Conservation (phyloP, 768 basidiomycete genomes). For the Tylopilus rubrobrunneus region DNA sequence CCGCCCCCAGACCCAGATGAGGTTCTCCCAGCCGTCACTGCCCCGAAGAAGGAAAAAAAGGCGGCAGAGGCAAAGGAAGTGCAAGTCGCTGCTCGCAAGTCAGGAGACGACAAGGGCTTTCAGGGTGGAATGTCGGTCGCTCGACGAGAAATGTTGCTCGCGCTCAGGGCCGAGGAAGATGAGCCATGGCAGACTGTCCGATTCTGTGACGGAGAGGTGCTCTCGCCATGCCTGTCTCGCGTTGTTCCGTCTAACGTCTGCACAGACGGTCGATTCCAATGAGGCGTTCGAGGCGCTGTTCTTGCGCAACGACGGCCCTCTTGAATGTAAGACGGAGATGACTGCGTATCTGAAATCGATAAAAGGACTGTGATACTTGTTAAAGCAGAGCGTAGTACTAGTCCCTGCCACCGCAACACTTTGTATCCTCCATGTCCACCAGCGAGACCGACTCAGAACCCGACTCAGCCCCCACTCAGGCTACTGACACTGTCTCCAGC, state of each 20-base stretch:
- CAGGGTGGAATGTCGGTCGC: constrained; percentile 67
- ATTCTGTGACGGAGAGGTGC: constrained; percentile 63
- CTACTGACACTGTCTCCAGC: constrained; percentile 12
- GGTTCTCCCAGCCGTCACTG: constrained; percentile 38
- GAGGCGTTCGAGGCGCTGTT: constrained; percentile 59
- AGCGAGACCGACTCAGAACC: constrained; percentile 62
- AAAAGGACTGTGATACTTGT: constrained; percentile 41
- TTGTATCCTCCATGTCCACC: constrained; percentile 26
- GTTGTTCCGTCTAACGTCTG: constrained; percentile 9
- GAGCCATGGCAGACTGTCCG: constrained; percentile 70
- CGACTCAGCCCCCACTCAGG: constrained; percentile 25
- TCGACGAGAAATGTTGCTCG: constrained; percentile 71
- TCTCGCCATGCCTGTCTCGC: constrained; percentile 16
- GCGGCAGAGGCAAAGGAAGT: constrained; percentile 66
- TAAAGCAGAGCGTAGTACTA: not conserved
- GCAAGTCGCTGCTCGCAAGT: constrained; percentile 69
- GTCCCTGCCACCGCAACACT: not conserved
- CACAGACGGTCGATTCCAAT: constrained; percentile 55
- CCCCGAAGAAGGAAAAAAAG: constrained; percentile 56
- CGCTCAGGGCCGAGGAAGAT: constrained; percentile 74
- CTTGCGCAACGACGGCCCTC: constrained; percentile 47
- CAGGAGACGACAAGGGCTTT: constrained; percentile 56
- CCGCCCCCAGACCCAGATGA: constrained; percentile 82
- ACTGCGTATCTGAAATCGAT: constrained; percentile 57
- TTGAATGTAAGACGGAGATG: constrained; percentile 55